Percentiles rank a stretch among this genome's conserved stretches.
Conservation (phyloP, 768 basidiomycete genomes). For the Daedaleopsis nitida region DNA sequence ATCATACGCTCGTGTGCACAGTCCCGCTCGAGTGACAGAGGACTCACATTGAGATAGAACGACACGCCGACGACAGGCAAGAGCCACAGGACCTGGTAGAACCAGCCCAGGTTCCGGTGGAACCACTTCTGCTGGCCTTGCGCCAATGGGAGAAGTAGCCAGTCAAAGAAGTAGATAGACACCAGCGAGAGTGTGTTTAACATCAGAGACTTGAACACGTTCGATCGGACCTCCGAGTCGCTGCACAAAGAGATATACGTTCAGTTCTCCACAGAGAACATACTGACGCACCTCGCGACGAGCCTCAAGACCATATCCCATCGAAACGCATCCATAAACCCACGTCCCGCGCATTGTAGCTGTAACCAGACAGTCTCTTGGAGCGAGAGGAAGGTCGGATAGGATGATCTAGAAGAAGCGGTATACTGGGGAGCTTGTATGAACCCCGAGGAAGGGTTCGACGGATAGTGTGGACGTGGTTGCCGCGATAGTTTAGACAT, state of each 20-base stretch:
- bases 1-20: background rate
- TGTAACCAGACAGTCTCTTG: conserved; percentile 63
- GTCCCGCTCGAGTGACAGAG: background rate
- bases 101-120: conserved; percentile 72
- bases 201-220: conserved; percentile 73
- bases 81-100: conserved; percentile 79
- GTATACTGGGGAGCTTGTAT: conserved; percentile 8
- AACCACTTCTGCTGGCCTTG: conserved; percentile 65
- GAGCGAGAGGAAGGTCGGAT: conserved; percentile 71
- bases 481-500: conserved; percentile 11
- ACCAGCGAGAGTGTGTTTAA: conserved; percentile 71
- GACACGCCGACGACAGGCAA: conserved; percentile 75
- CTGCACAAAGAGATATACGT: conserved; percentile 39
- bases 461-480: conserved; percentile 6
- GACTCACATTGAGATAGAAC: conserved; percentile 79
- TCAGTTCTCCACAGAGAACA: background rate
- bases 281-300: conserved; percentile 51
- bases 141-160: conserved; percentile 66
- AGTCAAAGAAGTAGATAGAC: conserved; percentile 77
- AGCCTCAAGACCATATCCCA: conserved; percentile 67
- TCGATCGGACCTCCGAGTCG: conserved; percentile 74
- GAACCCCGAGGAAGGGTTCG: conserved; percentile 5
- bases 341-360: conserved; percentile 55
- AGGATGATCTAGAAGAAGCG: conserved; percentile 47
- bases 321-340: conserved; percentile 70